Base-by-base conservation (phyloP, 2,329 filamentous ascomycete species). In the Arthrobotrys entomopaga region DNA sequence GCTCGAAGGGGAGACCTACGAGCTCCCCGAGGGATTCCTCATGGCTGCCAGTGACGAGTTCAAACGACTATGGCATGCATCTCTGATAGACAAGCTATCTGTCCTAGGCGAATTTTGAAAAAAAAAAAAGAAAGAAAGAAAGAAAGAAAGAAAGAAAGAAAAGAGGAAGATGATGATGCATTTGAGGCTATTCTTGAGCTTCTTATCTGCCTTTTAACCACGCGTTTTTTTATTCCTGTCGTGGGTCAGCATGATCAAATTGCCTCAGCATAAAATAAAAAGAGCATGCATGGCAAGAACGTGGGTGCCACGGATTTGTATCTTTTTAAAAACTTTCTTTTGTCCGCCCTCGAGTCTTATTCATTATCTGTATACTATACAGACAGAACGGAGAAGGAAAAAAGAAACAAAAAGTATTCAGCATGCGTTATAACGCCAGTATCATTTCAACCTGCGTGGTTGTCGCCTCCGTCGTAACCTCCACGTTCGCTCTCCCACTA, bases 31-130 rank as follows among this genome's bases (percentile, higher is more conserved):
- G 26, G 71, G 65, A 0, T 65, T 75, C 19, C 46, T 75, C 3
- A 75, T 75, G 71, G 65, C 71, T 19, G 71, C 71, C 20, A 75
- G 71, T 26, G 65, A 75, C 26, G 71, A 75, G 20, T 75, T 75
- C 34, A 63, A 67, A 43, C 56, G 70, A 13, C 42, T 74, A 19
- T 74, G 70, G 70, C 63, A 74, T 19, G 63, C 48, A 16, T 40
- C 70, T n/a, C 46, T 74, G 24, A 43, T 67, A 7, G 42, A 67
- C 7, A 74, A 74, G 20, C 19, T 74, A 15, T 61, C 57, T n/a
- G 53, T 38, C 8, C 57, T 74, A 10, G 63, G 42, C n/a, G 3
- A 42, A 52, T 20, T 60, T 67, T 26, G 38, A 24, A 19, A 13
- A 50, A 16, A 24, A 19, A 13, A 50, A 16, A 13, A 13, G 42